Evolutionary conservation across 345 rosid genomes (phyloP), one percentile per base, ranked within the genome.

Genomic region (Passiflora organensis): DNA sequence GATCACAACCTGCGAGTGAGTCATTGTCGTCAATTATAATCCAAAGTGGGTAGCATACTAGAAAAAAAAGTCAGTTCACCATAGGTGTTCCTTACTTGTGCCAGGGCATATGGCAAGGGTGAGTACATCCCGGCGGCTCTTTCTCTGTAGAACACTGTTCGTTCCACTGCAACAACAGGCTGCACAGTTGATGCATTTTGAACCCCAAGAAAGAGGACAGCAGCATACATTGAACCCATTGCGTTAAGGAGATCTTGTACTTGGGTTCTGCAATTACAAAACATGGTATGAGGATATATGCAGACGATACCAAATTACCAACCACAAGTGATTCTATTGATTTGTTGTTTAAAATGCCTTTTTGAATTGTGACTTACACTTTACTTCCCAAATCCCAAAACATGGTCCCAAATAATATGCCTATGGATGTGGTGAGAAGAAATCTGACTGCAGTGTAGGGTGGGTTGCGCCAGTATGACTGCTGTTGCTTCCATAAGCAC

Each of bases 381-480:
- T 76, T 81, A 56, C 80, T 48, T 59, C 93, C 93, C 19, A 87
- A 73, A 54, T 80, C 72, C 95, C 89, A 84, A 61, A 75, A 87
- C 79, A 87, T 54, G 12, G 91, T 56, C 39, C 91, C 88, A 14
- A 86, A 82, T 78, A 83, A 56, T 67, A 83, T 54, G 42, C 78
- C 83, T 16, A 76, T 78, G 53, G 69, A 32, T n/a, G 73, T 49
- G 11, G 91, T 84, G 65, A 82, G 80, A 56, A 82, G 77, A 38
- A 82, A 72, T 57, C 89, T 77, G 0, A 84, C 83, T 1, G 91
- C 91, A 0, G 82, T 87, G 70, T 87, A 82, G 1, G 64, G 69
- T 0, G 91, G 77, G 67, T 87, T 84, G n/a, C 91, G 78, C 95
- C 95, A 86, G 58, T 83, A 86, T 19, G 95, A 86, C 74, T 66